Evolutionary conservation across 257 asterid species (phyloP).

Genomic region (Asclepias syriaca): DNA sequence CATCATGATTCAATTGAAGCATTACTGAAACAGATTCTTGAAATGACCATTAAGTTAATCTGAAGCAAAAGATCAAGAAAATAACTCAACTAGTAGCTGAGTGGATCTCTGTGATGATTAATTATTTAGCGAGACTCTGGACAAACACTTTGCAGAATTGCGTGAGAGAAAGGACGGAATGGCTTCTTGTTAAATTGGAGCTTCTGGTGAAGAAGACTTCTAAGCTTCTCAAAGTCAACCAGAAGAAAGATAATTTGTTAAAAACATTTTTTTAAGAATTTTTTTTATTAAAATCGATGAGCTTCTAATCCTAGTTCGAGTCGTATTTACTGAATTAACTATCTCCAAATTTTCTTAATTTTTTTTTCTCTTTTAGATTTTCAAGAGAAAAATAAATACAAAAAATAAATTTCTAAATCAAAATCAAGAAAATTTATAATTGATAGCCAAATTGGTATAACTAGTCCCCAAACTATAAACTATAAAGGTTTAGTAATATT

Average conservation of each 20-base stretch:
- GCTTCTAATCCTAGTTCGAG: too few relatives aligned
- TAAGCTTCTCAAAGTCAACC: background rate
- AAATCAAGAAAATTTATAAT: too few relatives aligned
- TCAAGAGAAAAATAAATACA: too few relatives aligned
- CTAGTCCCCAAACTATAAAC: too few relatives aligned
- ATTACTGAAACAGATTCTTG: background rate
- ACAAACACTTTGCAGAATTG: background rate
- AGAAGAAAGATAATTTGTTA: background rate
- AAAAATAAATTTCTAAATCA: too few relatives aligned
- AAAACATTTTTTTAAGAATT: background rate
- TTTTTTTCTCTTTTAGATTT: too few relatives aligned
- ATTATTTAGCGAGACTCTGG: background rate
- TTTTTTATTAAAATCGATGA: too few relatives aligned
- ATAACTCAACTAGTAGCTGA: background rate
- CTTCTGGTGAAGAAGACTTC: background rate
- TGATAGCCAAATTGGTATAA: too few relatives aligned
- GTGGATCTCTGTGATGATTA: background rate
- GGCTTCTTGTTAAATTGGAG: too few relatives aligned
- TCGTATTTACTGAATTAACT: too few relatives aligned
- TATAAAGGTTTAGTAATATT: too few relatives aligned
- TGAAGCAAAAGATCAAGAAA: background rate
- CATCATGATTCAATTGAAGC: background rate
- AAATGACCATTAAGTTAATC: background rate
- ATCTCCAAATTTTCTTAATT: too few relatives aligned
- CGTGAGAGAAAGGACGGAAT: background rate